Evolutionary conservation across 768 basidiomycete species (phyloP), one percentile per base, ranked within the genome.

Genomic region (Gyrodon lividus): DNA sequence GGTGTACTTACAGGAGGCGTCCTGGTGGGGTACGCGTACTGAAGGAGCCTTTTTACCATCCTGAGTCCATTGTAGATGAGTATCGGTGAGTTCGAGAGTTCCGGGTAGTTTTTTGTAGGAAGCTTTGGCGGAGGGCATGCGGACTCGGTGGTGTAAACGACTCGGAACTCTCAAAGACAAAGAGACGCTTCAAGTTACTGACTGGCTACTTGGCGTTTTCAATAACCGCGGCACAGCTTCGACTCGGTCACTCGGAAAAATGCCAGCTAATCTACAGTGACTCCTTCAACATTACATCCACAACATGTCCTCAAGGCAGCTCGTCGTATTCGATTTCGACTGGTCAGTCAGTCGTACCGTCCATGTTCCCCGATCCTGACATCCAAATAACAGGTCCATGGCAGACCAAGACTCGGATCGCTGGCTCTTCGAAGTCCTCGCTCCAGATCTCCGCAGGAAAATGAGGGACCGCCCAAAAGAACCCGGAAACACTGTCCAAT

Each of bases 341-440:
- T 98, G 95, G 96, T 88, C 56, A 57, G 67, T 62, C 39, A 24
- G 31, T 14, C 19, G 26, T 37, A 22, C 55, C 50, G 28, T 51
- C 30, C 26, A 20, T 16, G 23, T 19, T 17, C 13, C 19, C 34
- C 14, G 43, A 22, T 16, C 33, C 13, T 33, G 24, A 44, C 10
- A 20, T 30, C 22, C 44, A 26, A 33, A 28, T 59, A 3, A 31
- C 31, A 92, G 89, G 89, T 92, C 90, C 31, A 80, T 90, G 71
- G 84, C 86, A 48, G 96, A 99, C 73, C 95, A 98, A 74, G 97
- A 99, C 73, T 87, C 94, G 1, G 97, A 98, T 70, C 77, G 94
- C 71, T 99, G 88, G 82, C 74, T 94, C 52, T 85, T 92, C 57
- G 92, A 95, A 67, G 92, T 96, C 51, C 79, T 94, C 30, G 88